Base-by-base conservation (phyloP, 371 early-diverging fungal species). In the Mucor plumbeus region DNA sequence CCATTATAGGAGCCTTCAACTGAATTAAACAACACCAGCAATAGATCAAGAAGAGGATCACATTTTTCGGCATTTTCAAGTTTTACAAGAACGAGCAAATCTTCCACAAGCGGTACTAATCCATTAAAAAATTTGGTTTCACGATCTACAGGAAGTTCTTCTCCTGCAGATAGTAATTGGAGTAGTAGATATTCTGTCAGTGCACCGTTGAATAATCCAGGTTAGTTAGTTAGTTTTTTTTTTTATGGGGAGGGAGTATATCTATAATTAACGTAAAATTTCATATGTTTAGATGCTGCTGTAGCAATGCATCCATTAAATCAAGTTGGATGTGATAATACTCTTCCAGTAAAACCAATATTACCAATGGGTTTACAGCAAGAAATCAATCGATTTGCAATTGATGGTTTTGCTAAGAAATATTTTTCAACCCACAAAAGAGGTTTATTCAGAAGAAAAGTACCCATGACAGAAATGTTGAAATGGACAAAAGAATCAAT, bases 371-470 rank as follows among this genome's bases (percentile, higher is more conserved):
- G 86, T 47, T 70, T 94, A 47, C 85, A 87, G 67, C 66, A 85
- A 8, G 92, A 95, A 48, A 91, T 95, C n/a, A 86, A 75, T 39
- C 87, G 90, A 63, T 95, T 94, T 77, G 85, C 89, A 19, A 94
- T 97, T 70, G 94, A 94, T 39, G 94, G 95, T 0, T 97, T 93
- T 85, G 98, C 98, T 5, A 80, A 89, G 76, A 92, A 92, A 69
- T 94, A 95, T 76, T 98, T 98, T 81, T 78, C 93, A 0, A 91
- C 91, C 7, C 97, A 96, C 68, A 94, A 93, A 75, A 86, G 89
- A 47, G 97, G 97, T 0, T 73, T 82, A 1, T 92, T 97, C 64
- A 79, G 94, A 68, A 88, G 92, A 47, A 90, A 82, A 68, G 94
- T 97, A 3, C 95, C 98, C 2, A 78, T 96, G 66, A 91, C 92